Evolutionary conservation across 2,329 filamentous ascomycete genomes (phyloP), one percentile per base, ranked within the genome.

Genomic region (Orbilia oligospora): DNA sequence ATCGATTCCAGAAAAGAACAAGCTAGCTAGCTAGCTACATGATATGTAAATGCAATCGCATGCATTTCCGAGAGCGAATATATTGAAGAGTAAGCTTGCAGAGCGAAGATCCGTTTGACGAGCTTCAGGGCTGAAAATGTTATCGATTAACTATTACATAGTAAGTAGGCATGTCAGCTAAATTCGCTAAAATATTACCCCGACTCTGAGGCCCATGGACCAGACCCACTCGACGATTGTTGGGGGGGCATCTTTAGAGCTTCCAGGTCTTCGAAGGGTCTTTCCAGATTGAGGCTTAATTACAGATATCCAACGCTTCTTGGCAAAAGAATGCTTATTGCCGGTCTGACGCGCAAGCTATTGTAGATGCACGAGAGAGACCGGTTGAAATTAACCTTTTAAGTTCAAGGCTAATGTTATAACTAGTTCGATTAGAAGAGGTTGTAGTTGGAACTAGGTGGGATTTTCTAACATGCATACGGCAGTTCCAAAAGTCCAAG

Each of bases 381-480:
- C 8, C 53, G 18, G 53, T 30, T 22, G 30, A 22, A 58, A 38
- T 58, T 58, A 58, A 58, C 53, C 53, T 58, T 58, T 58, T 58
- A 38, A 38, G 53, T 36, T 58, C 48, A 6, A 58, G 5, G 53
- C 53, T 58, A 58, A 18, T n/a, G n/a, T n/a, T n/a, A n/a, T n/a
- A n/a, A n/a, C n/a, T n/a, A n/a, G n/a, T n/a, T 14, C 10, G 1
- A 8, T 33, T 55, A 0, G 51, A 36, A 24, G 12, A 14, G 14
- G n/a, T n/a, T 12, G 33, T 36, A 41, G 38, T 41, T 41, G 38
- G 12, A 33, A 33, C 16, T 33, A 24, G 14, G 38, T 16, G 16
- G 12, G 33, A 58, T 44, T 9, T 61, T 44, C 56, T 20, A 58
- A 38, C 33, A 58, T 61, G 56, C 56, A 61, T 61, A 9, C 6